Percentiles rank a stretch among this genome's conserved stretches.
Conservation (phyloP, 768 basidiomycete species). For the Tephrocybe sp. region DNA sequence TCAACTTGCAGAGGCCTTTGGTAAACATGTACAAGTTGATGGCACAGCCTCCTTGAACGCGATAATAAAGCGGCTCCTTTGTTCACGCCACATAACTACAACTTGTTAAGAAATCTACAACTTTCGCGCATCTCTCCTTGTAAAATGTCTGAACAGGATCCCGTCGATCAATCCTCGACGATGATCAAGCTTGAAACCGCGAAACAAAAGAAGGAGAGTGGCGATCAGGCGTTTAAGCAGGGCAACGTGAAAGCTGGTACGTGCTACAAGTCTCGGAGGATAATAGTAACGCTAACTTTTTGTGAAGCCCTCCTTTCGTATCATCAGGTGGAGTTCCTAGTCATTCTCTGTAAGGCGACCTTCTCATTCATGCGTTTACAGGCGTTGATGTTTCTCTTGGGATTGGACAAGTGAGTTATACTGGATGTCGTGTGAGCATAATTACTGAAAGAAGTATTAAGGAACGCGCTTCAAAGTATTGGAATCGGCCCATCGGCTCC, state of each 20-base stretch:
- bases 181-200: conserved; percentile 56
- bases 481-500: conserved; percentile 34
- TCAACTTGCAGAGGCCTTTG: conserved; percentile 6
- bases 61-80: conserved; percentile 15
- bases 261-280: conserved; percentile 18
- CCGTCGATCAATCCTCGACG: conserved; percentile 25
- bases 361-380: conserved; percentile 21
- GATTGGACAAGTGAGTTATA: conserved; percentile 68
- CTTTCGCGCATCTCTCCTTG: conserved; percentile 2
- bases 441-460: conserved; percentile 16
- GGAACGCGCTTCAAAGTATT: conserved; percentile 54
- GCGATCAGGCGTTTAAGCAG: conserved; percentile 65
- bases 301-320: conserved; percentile 63
- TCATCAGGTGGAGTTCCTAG: conserved; percentile 47
- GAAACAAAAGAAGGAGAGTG: conserved; percentile 63
- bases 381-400: conserved; percentile 72
- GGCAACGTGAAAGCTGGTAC: conserved; percentile 61
- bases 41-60: conserved; percentile 33
- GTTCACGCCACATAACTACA: conserved; percentile 11
- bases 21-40: conserved; percentile 28
- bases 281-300: neutral
- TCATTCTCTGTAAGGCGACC: neutral
- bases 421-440: neutral
- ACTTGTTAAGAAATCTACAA: conserved; percentile 7
- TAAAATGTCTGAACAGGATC: conserved; percentile 23